Evolutionary conservation across 2,329 filamentous ascomycete genomes (phyloP).

Genomic region (Aureobasidium zeae): DNA sequence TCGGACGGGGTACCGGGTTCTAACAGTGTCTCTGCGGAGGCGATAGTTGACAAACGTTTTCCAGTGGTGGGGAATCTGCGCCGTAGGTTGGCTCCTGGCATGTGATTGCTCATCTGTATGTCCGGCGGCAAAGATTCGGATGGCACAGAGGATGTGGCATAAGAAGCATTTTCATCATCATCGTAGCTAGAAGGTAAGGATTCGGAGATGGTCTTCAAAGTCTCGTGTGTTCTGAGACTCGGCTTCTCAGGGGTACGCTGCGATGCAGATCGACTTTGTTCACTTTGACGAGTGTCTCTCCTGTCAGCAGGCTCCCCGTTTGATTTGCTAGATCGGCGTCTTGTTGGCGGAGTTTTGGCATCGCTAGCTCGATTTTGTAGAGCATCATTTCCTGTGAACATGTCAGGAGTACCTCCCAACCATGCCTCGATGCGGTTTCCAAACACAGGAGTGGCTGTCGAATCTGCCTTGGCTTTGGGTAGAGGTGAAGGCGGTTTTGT

Average conservation of each 20-base stretch:
- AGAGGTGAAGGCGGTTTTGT: no score
- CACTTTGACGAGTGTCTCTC: background rate
- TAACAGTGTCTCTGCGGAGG: slow-evolving; percentile 46
- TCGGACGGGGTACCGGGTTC: slow-evolving; percentile 24
- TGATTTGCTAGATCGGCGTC: background rate
- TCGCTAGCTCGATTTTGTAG: background rate
- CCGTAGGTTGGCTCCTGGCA: slow-evolving; percentile 16
- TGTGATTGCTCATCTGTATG: slow-evolving; percentile 23
- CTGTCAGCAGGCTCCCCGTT: background rate
- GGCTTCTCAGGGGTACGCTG: background rate
- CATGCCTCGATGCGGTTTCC: slow-evolving; percentile 51
- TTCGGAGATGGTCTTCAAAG: slow-evolving; percentile 21
- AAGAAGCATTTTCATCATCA: slow-evolving; percentile 26
- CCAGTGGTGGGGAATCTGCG: slow-evolving; percentile 42
- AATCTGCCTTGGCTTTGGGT: background rate
- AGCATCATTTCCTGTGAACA: slow-evolving; percentile 37
- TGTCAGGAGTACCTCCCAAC: slow-evolving; percentile 49
- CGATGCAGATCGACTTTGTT: background rate
- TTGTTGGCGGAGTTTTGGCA: background rate
- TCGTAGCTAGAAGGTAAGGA: slow-evolving; percentile 18
- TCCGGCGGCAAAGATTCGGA: slow-evolving; percentile 27
- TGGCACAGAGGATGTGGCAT: slow-evolving; percentile 29
- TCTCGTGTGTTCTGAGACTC: background rate
- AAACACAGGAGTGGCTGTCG: slow-evolving; percentile 32
- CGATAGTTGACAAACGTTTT: slow-evolving; percentile 50